A percentile compares a stretch with the other conserved stretches of the same genome.
These are phyloP conservation scores for Bjerkandera adusta DNA, from an alignment of 1,284 basidiomycete genomes.

Conservation along the genomic window DNA sequence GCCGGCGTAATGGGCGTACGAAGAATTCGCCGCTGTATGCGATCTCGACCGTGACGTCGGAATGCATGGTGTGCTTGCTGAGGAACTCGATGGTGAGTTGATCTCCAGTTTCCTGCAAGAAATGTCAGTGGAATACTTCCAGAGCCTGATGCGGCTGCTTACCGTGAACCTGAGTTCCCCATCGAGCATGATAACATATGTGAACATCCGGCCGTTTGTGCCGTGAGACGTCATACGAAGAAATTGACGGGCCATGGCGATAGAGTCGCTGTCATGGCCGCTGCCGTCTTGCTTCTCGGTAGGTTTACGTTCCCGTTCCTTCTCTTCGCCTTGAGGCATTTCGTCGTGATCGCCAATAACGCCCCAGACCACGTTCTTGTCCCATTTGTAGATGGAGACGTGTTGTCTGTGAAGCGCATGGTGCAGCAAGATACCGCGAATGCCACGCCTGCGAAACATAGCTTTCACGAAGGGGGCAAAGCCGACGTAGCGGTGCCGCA, in stretches of 20 bases:
- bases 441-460: conserved; percentile 39
- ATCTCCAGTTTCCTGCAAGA: conserved; percentile 40
- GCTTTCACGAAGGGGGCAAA: conserved; percentile 41
- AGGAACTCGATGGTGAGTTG: conserved; percentile 46
- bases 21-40: conserved; percentile 39
- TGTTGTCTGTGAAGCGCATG: conserved; percentile 43
- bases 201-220: conserved; percentile 40
- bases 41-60: conserved; percentile 39
- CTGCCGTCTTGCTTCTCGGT: conserved; percentile 1
- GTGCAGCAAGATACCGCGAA: conserved; percentile 38
- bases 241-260: conserved; percentile 38
- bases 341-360: conserved; percentile 20
- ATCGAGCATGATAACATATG: conserved; percentile 45
- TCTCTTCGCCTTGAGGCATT: conserved; percentile 1
- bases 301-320: conserved; percentile 6
- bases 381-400: conserved; percentile 41
- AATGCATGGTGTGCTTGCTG: conserved; percentile 52
- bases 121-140: background rate
- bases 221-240: conserved; percentile 43
- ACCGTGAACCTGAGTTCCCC: conserved; percentile 44
- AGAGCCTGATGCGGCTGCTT: conserved; percentile 6
- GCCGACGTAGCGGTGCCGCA: conserved; percentile 46
- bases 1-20: conserved; percentile 25
- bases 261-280: conserved; percentile 3
- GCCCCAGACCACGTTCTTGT: conserved; percentile 38